A percentile compares a stretch with the other conserved stretches of the same genome.
These are phyloP conservation scores for Adansonia rubrostipa DNA, from an alignment of 441 rosid genomes.

Conservation along the genomic window DNA sequence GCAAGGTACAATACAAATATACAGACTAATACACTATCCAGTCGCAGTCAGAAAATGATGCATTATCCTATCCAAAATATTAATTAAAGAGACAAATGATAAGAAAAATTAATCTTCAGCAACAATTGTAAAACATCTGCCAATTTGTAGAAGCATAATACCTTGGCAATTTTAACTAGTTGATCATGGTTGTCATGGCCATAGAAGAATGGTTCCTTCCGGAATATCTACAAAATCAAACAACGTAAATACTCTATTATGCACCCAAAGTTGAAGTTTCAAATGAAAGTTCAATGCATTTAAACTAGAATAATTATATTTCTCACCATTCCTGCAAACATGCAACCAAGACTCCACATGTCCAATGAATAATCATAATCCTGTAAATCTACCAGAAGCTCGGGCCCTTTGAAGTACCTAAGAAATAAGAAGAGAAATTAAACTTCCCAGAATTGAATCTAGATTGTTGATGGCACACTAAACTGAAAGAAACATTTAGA, in stretches of 20 bases:
- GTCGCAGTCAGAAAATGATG: background rate
- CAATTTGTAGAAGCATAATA: constrained; percentile 32
- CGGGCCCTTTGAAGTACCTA: constrained; percentile 71
- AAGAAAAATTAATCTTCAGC: background rate
- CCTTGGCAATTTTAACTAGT: constrained; percentile 96
- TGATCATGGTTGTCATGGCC: constrained; percentile 99
- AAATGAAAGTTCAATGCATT: background rate
- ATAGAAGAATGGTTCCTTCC: constrained; percentile 96
- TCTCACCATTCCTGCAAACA: constrained; percentile 76
- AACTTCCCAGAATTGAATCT: background rate
- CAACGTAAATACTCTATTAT: background rate
- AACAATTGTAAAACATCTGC: background rate
- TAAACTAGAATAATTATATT: constrained; percentile 5
- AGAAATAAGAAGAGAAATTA: background rate
- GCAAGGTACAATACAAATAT: background rate
- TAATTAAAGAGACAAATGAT: background rate
- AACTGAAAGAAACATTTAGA: background rate
- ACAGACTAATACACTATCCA: background rate
- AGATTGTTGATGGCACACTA: background rate
- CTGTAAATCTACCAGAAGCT: constrained; percentile 90
- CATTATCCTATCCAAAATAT: background rate
- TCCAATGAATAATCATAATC: constrained; percentile 97
- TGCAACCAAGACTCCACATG: constrained; percentile 88
- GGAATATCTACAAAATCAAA: constrained; percentile 63
- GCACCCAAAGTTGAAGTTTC: background rate